Evolutionary conservation across 345 rosid species (phyloP).

Genomic region (Conringia planisiliqua): DNA sequence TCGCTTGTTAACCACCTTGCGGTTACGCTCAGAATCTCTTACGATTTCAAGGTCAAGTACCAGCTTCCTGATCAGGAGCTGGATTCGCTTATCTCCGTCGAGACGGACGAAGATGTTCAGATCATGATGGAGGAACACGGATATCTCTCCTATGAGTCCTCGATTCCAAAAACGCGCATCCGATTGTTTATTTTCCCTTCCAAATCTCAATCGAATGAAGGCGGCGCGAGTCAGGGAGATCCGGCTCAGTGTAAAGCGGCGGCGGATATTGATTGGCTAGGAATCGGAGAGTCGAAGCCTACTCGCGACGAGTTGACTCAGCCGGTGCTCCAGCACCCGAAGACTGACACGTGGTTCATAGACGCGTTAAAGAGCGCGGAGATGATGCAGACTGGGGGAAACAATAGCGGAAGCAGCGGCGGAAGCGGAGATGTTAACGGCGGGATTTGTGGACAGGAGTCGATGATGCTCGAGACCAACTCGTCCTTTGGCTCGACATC

Average conservation of each 20-base stretch:
- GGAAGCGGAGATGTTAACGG: conserved; percentile 42
- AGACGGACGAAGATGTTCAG: conserved; percentile 60
- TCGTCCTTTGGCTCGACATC: conserved; percentile 81
- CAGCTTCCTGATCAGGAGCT: conserved; percentile 67
- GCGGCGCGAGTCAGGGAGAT: conserved; percentile 17
- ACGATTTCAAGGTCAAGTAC: conserved; percentile 46
- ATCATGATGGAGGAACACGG: conserved; percentile 66
- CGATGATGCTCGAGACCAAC: conserved; percentile 62
- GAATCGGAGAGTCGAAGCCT: conserved; percentile 19
- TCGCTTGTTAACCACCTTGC: conserved; percentile 41
- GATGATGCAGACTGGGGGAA: conserved; percentile 40
- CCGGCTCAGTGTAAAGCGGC: conserved; percentile 14
- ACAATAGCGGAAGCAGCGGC: conserved; percentile 19
- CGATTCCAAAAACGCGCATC: conserved; percentile 36
- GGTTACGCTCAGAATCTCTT: conserved; percentile 32
- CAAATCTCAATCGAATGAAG: conserved; percentile 12
- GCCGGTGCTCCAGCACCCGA: conserved; percentile 51
- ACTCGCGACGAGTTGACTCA: conserved; percentile 34
- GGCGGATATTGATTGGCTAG: conserved; percentile 23
- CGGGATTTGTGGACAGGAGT: conserved; percentile 51
- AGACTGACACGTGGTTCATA: conserved; percentile 73
- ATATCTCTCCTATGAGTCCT: conserved; percentile 28
- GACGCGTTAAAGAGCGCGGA: conserved; percentile 67
- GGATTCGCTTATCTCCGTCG: conserved; percentile 57
- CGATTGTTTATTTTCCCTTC: conserved; percentile 50